Evolutionary conservation across 805 yeast species (phyloP), one percentile per base, ranked within the genome.

Genomic region (Yarrowia alimentaria): DNA sequence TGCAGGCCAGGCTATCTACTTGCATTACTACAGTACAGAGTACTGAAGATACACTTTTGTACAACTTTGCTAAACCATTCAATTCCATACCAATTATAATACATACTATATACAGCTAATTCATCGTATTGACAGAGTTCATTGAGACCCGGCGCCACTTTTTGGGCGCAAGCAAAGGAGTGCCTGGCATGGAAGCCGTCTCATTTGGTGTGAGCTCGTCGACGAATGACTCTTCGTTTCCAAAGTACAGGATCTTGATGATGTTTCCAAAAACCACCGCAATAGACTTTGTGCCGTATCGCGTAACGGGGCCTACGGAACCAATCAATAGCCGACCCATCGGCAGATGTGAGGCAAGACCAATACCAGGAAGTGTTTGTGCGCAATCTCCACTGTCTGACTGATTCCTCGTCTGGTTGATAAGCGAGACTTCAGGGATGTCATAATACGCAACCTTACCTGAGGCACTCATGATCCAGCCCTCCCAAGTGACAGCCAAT

Each of bases 201-300:
- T 43, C 50, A 22, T 30, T 43, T 14, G 50, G 50, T 8, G 50
- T 30, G 30, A 43, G 37, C 35, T 43, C 50, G 30, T 43, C 50
- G 22, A 43, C 50, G 18, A 43, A 43, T 34, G 33, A 69, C 55
- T 83, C 86, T 53, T 83, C 88, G 58, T 78, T 82, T 6, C 95
- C 95, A 56, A 85, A 70, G 61, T 83, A 85, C 22, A 87, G 67
- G 24, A 87, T 75, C 61, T 83, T 81, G 75, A 87, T 75, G 13
- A 77, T 64, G 57, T 82, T 83, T 22, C 93, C 94, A 63, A 85
- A 82, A 19, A 81, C 81, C 19, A 83, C 81, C 29, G 85, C 81
- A 16, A 85, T 78, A 0, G 93, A 76, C 59, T 86, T 85, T 61
- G 78, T 86, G 0, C 95, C 95, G 61, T 82, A 85, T 59, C 79